Evolutionary conservation across 805 yeast genomes (phyloP), one percentile per base, ranked within the genome.

Genomic region (Candida khao-thaluensis): DNA sequence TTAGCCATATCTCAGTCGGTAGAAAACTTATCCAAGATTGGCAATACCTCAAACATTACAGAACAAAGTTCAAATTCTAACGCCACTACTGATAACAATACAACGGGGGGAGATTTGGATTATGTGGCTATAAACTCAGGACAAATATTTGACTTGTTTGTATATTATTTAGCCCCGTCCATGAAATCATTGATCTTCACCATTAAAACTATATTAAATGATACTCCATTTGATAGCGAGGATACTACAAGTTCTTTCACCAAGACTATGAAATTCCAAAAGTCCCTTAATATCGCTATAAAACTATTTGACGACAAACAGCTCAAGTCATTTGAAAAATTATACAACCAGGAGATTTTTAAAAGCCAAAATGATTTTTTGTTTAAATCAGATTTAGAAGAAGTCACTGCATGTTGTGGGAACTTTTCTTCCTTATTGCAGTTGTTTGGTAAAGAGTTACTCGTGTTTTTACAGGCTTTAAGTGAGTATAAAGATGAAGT

Each of bases 381-480:
- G 52, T 53, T 69, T 28, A 74, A 70, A 43, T 70, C 82, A 1
- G 82, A 80, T 43, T 84, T 82, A 49, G 95, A 85, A 59, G 89
- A 84, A 48, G 83, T 85, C 3, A 85, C 90, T 1, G 95, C 95
- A 0, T 76, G 85, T 32, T 85, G 93, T 63, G 91, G 90, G 1
- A 84, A 85, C 54, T 85, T 85, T 53, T 72, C 90, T 1, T 75
- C 80, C 24, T 68, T 84, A 17, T 55, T 87, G 26, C 74, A 77
- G 2, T 77, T 82, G 40, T 79, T 78, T 48, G 79, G 87, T 1
- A 65, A 66, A 24, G 89, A 83, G 45, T 58, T 85, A 35, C 53
- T 59, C 15, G 61, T 58, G 2, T 77, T 80, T 43, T 56, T 84
- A 26, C 61, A 61, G 9, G 46, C 67, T 7, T 54, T 79, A 24